phyloP scores from a whole-genome alignment of 2,329 filamentous ascomycete species.

The Colletotrichum limetticola region DNA sequence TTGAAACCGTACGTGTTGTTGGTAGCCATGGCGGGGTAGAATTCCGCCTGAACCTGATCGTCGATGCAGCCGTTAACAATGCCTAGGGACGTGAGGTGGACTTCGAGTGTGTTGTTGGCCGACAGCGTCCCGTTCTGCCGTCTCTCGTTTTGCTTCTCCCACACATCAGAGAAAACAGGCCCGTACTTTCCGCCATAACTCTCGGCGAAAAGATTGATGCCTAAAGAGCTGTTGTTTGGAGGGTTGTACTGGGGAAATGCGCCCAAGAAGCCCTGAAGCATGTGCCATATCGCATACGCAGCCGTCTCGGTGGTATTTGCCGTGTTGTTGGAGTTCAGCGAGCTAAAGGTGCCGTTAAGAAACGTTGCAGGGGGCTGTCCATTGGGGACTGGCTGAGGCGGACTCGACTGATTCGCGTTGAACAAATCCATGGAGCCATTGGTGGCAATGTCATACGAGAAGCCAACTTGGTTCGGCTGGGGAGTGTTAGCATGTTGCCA shows the following conservation, averaged over 20 bases:
- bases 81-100: conserved; percentile 71
- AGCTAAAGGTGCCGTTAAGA: conserved; percentile 74
- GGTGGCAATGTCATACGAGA: conserved; percentile 72
- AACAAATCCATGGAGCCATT: conserved; percentile 68
- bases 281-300: conserved; percentile 72
- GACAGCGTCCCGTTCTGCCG: conserved; percentile 61
- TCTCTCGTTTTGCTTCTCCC: conserved; percentile 70
- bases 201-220: conserved; percentile 75
- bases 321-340: conserved; percentile 58
- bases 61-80: conserved; percentile 80
- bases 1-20: conserved; percentile 73
- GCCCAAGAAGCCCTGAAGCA: conserved; percentile 69
- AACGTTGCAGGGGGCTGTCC: conserved; percentile 46
- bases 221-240: conserved; percentile 57
- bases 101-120: conserved; percentile 63
- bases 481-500: conserved; percentile 42
- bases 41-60: conserved; percentile 67
- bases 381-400: conserved; percentile 39
- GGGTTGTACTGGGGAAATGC: conserved; percentile 69
- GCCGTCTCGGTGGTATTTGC: conserved; percentile 67
- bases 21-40: conserved; percentile 66
- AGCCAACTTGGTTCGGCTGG: conserved; percentile 76
- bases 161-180: conserved; percentile 68
- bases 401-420: conserved; percentile 50
- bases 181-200: conserved; percentile 79